Conservation (phyloP, 1,139 yeast genomes). For the Kodamaea sp. region DNA sequence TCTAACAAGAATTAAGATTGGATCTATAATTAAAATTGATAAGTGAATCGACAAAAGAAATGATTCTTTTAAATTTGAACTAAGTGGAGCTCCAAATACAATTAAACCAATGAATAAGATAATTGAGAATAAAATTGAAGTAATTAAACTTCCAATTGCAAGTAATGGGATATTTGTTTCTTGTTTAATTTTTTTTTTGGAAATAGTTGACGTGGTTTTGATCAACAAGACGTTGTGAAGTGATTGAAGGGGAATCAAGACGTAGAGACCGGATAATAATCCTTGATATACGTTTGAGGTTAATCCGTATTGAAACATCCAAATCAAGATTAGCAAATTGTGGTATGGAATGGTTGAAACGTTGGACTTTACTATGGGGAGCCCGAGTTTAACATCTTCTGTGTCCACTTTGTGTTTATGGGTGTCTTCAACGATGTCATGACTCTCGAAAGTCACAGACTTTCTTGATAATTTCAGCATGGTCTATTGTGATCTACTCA, state of each 20-base stretch:
- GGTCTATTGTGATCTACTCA: neutral
- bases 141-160: conserved; percentile 33
- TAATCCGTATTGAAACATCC: conserved; percentile 34
- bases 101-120: conserved; percentile 53
- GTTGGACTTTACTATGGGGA: conserved; percentile 6
- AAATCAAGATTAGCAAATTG: conserved; percentile 34
- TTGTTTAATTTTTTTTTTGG: conserved; percentile 15
- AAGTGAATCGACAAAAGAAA: conserved; percentile 62
- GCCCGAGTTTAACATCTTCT: neutral
- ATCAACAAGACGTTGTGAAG: conserved; percentile 26
- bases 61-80: conserved; percentile 55
- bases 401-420: neutral
- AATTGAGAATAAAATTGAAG: conserved; percentile 44
- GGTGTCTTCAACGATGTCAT: neutral
- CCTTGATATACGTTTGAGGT: conserved; percentile 25
- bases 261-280: conserved; percentile 27
- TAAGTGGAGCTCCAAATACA: conserved; percentile 85
- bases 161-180: conserved; percentile 32
- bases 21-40: conserved; percentile 58
- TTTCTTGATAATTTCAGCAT: conserved; percentile 10
- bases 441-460: conserved; percentile 14
- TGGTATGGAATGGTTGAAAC: conserved; percentile 45
- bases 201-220: conserved; percentile 9
- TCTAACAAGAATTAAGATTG: conserved; percentile 59
- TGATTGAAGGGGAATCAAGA: conserved; percentile 25